Evolutionary conservation across 225 moss, liverwort and hornwort species (phyloP).

Genomic region (Marchantia polymorpha): DNA sequence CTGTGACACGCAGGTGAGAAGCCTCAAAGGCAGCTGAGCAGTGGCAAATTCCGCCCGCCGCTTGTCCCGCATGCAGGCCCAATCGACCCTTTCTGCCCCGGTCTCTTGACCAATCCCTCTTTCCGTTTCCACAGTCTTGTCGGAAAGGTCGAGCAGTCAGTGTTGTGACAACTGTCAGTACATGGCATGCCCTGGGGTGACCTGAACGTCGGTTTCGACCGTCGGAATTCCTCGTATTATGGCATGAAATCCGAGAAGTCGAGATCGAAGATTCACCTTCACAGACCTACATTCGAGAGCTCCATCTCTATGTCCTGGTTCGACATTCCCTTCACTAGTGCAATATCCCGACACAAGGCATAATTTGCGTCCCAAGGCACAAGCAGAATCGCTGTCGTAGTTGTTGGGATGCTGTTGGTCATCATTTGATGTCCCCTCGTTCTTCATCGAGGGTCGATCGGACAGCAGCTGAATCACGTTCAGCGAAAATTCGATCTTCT

Average conservation of each 20-base stretch:
- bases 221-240: not conserved
- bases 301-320: not conserved
- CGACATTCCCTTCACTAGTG: not conserved
- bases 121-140: not conserved
- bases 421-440: not conserved
- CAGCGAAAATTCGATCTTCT: not conserved
- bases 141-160: not conserved
- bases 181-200: not conserved
- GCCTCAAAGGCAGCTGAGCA: not conserved
- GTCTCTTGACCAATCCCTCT: not conserved
- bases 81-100: not conserved
- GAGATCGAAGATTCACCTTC: not conserved
- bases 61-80: slow-evolving; percentile 4
- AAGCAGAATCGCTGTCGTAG: not conserved
- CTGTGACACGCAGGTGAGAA: not conserved
- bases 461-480: not conserved
- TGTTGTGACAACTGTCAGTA: not conserved
- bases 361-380: too few relatives aligned
- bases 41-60: not conserved
- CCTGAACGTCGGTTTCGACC: not conserved
- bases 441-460: not conserved
- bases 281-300: too few relatives aligned
- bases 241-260: too few relatives aligned
- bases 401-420: not conserved
- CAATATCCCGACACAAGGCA: too few relatives aligned